phyloP scores from a whole-genome alignment of 2,329 filamentous ascomycete genomes.

The Colletotrichum zoysiae region DNA sequence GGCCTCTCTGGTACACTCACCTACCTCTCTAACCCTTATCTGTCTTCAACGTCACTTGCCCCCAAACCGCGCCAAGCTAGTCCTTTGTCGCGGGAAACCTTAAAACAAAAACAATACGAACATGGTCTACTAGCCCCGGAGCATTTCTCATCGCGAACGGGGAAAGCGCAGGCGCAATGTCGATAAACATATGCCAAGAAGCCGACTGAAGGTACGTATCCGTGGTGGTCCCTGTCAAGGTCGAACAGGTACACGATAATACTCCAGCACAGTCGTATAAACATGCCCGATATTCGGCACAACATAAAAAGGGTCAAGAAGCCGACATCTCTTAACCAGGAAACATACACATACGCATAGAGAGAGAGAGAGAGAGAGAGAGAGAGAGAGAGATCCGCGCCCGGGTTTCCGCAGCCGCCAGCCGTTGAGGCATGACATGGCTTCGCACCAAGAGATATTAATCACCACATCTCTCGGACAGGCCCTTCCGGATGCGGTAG shows the following conservation, averaged over 20 bases:
- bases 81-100: background rate
- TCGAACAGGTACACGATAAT: too few species aligned
- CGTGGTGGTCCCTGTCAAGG: too few species aligned
- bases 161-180: conserved; percentile 1
- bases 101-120: background rate
- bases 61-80: background rate
- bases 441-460: background rate
- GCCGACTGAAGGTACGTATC: too few species aligned
- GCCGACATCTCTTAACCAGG: background rate
- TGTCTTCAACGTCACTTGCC: background rate
- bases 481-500: conserved; percentile 22
- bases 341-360: too few species aligned
- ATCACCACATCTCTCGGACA: conserved; percentile 2
- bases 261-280: too few species aligned
- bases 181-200: background rate
- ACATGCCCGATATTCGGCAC: too few species aligned
- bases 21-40: background rate
- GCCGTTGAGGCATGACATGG: background rate
- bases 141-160: background rate
- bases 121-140: background rate
- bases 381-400: background rate
- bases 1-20: too few species aligned
- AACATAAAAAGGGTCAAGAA: background rate
- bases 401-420: background rate
- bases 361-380: too few species aligned